A percentile compares a stretch with the other conserved stretches of the same genome.
Evolutionary conservation across 768 basidiomycete species (phyloP).

Genomic region (Cystofilobasidium capitatum): DNA sequence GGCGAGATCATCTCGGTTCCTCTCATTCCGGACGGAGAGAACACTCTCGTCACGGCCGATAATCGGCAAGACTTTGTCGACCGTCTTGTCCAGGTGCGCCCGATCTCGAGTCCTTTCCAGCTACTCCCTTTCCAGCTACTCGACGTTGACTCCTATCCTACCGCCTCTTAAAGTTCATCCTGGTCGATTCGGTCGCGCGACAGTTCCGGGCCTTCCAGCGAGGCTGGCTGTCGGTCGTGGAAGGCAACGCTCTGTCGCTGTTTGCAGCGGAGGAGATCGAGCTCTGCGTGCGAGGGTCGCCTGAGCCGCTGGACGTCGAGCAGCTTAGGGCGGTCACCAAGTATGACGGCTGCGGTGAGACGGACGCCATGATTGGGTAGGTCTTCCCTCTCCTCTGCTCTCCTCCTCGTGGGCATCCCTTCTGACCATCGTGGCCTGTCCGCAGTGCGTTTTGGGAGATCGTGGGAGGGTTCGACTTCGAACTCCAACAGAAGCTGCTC

Average conservation of each 20-base stretch:
- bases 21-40: constrained; percentile 74
- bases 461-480: not conserved
- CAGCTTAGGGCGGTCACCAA: constrained; percentile 27
- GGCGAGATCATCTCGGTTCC: constrained; percentile 97
- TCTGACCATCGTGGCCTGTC: not conserved
- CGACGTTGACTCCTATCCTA: not conserved
- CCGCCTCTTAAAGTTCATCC: constrained; percentile 24
- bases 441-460: constrained; percentile 22
- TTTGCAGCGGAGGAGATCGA: constrained; percentile 33
- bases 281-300: constrained; percentile 31
- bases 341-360: constrained; percentile 28
- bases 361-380: constrained; percentile 27
- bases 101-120: too few species aligned
- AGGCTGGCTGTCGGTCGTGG: constrained; percentile 26
- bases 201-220: constrained; percentile 31
- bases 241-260: constrained; percentile 32
- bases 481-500: constrained; percentile 28
- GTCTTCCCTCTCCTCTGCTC: not conserved
- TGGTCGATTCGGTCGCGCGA: constrained; percentile 26
- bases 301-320: constrained; percentile 30
- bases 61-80: constrained; percentile 99
- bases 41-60: constrained; percentile 80
- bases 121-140: not conserved
- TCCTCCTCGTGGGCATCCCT: not conserved
- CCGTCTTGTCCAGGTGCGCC: constrained; percentile 20